Conservation (phyloP, 768 basidiomycete genomes). For the Xerocomus brunneocitrinus region DNA sequence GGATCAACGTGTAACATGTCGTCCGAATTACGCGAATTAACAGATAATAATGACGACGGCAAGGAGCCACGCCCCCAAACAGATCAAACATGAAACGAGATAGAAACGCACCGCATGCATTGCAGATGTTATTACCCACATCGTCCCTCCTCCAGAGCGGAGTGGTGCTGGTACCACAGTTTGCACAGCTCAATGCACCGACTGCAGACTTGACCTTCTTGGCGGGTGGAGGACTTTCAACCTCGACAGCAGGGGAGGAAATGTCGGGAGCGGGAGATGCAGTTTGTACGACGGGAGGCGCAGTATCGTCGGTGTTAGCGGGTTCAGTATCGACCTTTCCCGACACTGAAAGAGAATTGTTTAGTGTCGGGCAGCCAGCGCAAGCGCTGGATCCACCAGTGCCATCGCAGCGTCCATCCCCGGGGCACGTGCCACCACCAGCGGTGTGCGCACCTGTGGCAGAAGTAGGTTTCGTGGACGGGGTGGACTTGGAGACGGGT, state of each 20-base stretch:
- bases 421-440: slow-evolving; percentile 82
- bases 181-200: slow-evolving; percentile 79
- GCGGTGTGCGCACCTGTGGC: slow-evolving; percentile 31
- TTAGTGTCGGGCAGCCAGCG: slow-evolving; percentile 94
- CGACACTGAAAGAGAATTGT: slow-evolving; percentile 64
- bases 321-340: slow-evolving; percentile 40
- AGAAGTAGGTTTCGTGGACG: slow-evolving; percentile 26
- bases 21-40: slow-evolving; percentile 21
- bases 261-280: slow-evolving; percentile 31
- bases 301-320: slow-evolving; percentile 18
- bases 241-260: slow-evolving; percentile 32
- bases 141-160: slow-evolving; percentile 89
- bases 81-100: slow-evolving; percentile 26
- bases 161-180: slow-evolving; percentile 86
- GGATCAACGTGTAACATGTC: slow-evolving; percentile 20
- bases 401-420: slow-evolving; percentile 96
- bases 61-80: slow-evolving; percentile 19
- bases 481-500: slow-evolving; percentile 20
- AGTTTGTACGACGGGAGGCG: slow-evolving; percentile 11
- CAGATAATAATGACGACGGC: slow-evolving; percentile 9
- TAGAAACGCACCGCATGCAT: slow-evolving; percentile 78
- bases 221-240: slow-evolving; percentile 26
- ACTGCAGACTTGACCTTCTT: slow-evolving; percentile 42
- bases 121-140: slow-evolving; percentile 90
- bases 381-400: slow-evolving; percentile 92